Evolutionary conservation across 1,139 yeast genomes (phyloP).

Genomic region (Taphrina populina): DNA sequence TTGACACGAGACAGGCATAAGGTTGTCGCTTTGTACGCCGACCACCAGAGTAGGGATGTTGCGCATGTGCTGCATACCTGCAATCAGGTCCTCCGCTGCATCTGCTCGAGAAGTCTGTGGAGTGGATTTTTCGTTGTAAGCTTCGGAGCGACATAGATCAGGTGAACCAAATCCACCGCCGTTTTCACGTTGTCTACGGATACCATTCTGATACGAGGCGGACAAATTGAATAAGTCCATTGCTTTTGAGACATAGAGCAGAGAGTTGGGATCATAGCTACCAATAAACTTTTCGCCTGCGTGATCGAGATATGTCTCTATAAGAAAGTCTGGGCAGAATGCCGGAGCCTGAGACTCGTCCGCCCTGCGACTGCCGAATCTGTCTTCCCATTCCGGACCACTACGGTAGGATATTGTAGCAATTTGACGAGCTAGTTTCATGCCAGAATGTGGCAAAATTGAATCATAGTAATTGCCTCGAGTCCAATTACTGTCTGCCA

Average conservation of each 20-base stretch:
- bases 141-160: constrained; percentile 41
- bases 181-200: neutral
- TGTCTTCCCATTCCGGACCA: constrained; percentile 95
- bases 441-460: constrained; percentile 88
- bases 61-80: constrained; percentile 65
- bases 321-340: constrained; percentile 84
- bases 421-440: constrained; percentile 89
- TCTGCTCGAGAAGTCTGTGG: constrained; percentile 35
- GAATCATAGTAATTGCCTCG: constrained; percentile 79
- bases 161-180: constrained; percentile 1
- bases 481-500: constrained; percentile 95
- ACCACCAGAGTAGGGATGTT: constrained; percentile 69
- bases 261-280: constrained; percentile 88
- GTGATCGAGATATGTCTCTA: constrained; percentile 89
- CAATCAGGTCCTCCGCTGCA: constrained; percentile 55
- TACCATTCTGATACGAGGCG: constrained; percentile 33
- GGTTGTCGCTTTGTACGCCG: constrained; percentile 87
- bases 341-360: constrained; percentile 80
- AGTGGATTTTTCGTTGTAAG: constrained; percentile 52
- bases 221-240: constrained; percentile 85
- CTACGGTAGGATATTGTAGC: constrained; percentile 93
- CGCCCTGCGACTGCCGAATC: constrained; percentile 86
- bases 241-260: constrained; percentile 82
- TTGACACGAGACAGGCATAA: constrained; percentile 95
- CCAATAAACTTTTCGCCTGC: constrained; percentile 91